Base-by-base conservation (phyloP, 305 asterid genomes). In the Rubia peregrina region DNA sequence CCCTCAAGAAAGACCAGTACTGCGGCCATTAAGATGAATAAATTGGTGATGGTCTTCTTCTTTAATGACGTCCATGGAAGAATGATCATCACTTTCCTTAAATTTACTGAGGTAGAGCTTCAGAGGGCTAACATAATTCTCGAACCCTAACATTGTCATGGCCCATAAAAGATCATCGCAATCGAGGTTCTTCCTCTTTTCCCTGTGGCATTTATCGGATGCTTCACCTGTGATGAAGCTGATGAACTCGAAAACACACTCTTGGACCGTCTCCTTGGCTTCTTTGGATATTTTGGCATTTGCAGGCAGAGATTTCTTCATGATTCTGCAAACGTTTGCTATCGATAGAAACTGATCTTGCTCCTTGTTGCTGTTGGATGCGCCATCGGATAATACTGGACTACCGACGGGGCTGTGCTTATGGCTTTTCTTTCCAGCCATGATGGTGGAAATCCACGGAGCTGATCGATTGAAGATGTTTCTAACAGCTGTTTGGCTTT, bases 161-260 rank as follows among this genome's bases (percentile, higher is more conserved):
- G 91, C 85, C 89, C 89, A 84, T 53, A 86, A 70, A 6, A 86
- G 88, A 30, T 86, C 91, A 21, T 84, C 89, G 2, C 89, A 89
- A 42, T 84, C 84, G 68, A 84, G 62, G 30, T 89, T 86, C 83
- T 86, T 86, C 73, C 91, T 81, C 83, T 86, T 86, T 74, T 86
- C 91, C 70, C 80, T 78, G 72, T 81, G 86, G 73, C 91, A 86
- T 71, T 84, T 86, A 41, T 86, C 91, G 2, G 91, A 86, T 0
- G 91, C 91, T 72, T 86, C 91, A 16, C 91, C 91, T 0, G 91
- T 86, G 3, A 86, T 75, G 76, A 86, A 81, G 79, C 87, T 86
- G 40, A 86, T 86, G 89, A 86, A 86, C 80, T 86, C 91, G 0
- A 89, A 84, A 0, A 83, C 91, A 5, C 89, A 86, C 80, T 86